Evolutionary conservation across 1,284 basidiomycete genomes (phyloP).

Genomic region (Omphalotus olearius): DNA sequence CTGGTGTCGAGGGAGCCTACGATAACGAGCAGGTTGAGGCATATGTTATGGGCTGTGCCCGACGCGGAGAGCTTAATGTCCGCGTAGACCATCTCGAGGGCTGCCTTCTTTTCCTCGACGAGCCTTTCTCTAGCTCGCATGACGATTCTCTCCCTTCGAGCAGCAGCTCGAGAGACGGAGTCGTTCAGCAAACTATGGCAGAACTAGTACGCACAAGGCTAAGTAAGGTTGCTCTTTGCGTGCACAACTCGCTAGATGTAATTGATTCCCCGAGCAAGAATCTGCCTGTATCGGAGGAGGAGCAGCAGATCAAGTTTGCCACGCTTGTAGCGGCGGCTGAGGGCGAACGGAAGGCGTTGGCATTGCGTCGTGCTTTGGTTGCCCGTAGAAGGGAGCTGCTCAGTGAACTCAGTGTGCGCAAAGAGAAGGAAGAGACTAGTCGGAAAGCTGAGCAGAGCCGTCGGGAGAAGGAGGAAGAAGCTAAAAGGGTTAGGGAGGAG

Average conservation of each 20-base stretch:
- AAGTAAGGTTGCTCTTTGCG: constrained; percentile 66
- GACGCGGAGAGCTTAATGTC: constrained; percentile 85
- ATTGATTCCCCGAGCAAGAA: constrained; percentile 30
- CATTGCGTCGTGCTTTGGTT: constrained; percentile 78
- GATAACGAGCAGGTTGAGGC: constrained; percentile 81
- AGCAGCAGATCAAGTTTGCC: constrained; percentile 48
- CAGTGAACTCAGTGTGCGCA: constrained; percentile 80
- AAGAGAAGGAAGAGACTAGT: constrained; percentile 88
- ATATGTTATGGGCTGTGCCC: constrained; percentile 90
- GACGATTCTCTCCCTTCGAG: constrained; percentile 22
- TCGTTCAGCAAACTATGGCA: constrained; percentile 66
- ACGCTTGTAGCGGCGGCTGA: constrained; percentile 57
- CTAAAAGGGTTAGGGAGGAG: constrained; percentile 64
- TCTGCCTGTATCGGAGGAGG: constrained; percentile 30
- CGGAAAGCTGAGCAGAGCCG: constrained; percentile 72
- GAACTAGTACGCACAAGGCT: constrained; percentile 76
- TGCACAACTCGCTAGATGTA: constrained; percentile 65
- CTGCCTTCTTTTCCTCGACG: constrained; percentile 84
- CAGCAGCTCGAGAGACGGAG: not conserved
- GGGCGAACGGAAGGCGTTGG: constrained; percentile 73
- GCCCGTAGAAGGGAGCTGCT: constrained; percentile 86
- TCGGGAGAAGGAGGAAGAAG: constrained; percentile 73
- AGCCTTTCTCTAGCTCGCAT: constrained; percentile 54
- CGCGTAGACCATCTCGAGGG: constrained; percentile 89
- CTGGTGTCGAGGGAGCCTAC: constrained; percentile 48